phyloP scores from a whole-genome alignment of 2,329 filamentous ascomycete genomes.

The Aspergillus sp. region DNA sequence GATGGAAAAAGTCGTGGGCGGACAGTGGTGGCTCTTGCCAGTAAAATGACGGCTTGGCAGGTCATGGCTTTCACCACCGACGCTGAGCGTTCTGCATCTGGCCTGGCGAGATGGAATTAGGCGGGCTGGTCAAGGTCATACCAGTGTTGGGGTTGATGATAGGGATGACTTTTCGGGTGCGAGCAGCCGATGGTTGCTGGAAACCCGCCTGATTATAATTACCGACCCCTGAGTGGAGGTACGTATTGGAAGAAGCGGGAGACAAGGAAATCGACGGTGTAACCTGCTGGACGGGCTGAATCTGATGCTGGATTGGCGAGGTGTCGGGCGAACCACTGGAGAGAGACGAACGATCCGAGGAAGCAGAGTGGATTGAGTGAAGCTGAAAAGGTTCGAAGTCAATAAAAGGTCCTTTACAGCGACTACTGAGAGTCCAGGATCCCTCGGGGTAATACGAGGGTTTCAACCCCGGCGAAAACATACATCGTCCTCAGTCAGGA shows the following conservation, averaged over 20 bases:
- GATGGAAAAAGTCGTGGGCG: slow-evolving; percentile 31
- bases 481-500: slow-evolving; percentile 93
- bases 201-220: slow-evolving; percentile 72
- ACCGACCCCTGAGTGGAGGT: slow-evolving; percentile 66
- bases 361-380: slow-evolving; percentile 84
- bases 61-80: slow-evolving; percentile 37
- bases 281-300: slow-evolving; percentile 70
- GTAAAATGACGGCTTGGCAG: slow-evolving; percentile 24
- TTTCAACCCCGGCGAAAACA: slow-evolving; percentile 22
- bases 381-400: slow-evolving; percentile 56
- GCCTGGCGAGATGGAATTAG: slow-evolving; percentile 67
- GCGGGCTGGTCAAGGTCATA: slow-evolving; percentile 82
- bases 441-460: neutral
- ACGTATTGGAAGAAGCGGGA: slow-evolving; percentile 52
- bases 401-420: slow-evolving; percentile 11
- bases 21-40: slow-evolving; percentile 24
- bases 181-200: slow-evolving; percentile 86
- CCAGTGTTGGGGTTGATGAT: slow-evolving; percentile 96
- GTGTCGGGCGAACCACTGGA: slow-evolving; percentile 91
- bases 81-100: slow-evolving; percentile 57
- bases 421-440: neutral
- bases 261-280: slow-evolving; percentile 74
- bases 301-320: slow-evolving; percentile 84
- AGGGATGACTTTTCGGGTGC: slow-evolving; percentile 90
- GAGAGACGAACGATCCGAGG: slow-evolving; percentile 89